A percentile compares a stretch with the other conserved stretches of the same genome.
These are phyloP conservation scores for Filobasidium floriforme DNA, from an alignment of 768 basidiomycete genomes.

Conservation along the genomic window DNA sequence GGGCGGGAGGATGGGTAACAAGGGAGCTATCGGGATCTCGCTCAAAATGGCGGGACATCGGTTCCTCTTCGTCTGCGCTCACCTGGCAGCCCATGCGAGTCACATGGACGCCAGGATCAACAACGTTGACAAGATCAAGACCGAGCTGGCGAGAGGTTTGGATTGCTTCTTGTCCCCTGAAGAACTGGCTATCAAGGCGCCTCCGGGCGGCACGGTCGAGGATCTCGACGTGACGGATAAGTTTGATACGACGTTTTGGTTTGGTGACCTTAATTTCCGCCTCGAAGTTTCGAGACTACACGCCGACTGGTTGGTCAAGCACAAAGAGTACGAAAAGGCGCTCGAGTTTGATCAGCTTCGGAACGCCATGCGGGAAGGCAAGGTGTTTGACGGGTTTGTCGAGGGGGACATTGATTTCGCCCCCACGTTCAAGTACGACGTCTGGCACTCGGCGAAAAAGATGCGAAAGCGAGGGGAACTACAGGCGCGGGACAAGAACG, in stretches of 20 bases:
- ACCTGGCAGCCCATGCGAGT: slow-evolving; percentile 60
- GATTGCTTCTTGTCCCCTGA: slow-evolving; percentile 60
- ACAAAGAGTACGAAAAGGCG: slow-evolving; percentile 69
- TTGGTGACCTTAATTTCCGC: slow-evolving; percentile 87
- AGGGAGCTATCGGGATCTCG: slow-evolving; percentile 85
- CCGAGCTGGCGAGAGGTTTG: slow-evolving; percentile 57
- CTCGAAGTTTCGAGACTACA: slow-evolving; percentile 80
- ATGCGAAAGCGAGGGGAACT: slow-evolving; percentile 34
- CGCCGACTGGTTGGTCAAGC: slow-evolving; percentile 64
- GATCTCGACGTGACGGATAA: slow-evolving; percentile 65
- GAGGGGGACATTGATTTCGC: slow-evolving; percentile 78
- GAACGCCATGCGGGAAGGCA: slow-evolving; percentile 61
- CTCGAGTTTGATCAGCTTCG: slow-evolving; percentile 83
- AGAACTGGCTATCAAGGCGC: background rate
- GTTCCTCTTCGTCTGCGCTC: slow-evolving; percentile 81
- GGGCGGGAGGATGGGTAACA: slow-evolving; percentile 85
- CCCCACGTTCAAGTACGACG: slow-evolving; percentile 91
- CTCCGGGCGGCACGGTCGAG: background rate
- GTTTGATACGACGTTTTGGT: slow-evolving; percentile 82
- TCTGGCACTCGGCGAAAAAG: slow-evolving; percentile 51
- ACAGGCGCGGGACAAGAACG: slow-evolving; percentile 37
- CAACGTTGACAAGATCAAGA: slow-evolving; percentile 82
- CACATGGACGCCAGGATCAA: slow-evolving; percentile 64
- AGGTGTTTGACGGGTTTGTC: slow-evolving; percentile 63
- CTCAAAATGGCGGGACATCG: slow-evolving; percentile 73